Evolutionary conservation across 2,329 filamentous ascomycete species (phyloP).

Genomic region (Colletotrichum sp.): DNA sequence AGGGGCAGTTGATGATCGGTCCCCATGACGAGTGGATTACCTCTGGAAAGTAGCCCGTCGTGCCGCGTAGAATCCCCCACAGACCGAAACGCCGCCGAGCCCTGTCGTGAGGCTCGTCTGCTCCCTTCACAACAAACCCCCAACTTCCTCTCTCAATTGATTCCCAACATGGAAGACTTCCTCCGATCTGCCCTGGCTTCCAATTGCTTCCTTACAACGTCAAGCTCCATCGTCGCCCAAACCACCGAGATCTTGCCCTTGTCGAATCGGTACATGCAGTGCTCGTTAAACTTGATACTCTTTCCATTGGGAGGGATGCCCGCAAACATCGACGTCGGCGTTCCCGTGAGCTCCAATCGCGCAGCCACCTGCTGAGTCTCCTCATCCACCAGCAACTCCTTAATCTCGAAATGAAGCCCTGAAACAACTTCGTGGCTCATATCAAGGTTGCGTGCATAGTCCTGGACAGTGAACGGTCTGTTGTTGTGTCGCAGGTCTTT

Average conservation of each 20-base stretch:
- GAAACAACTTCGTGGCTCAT: constrained; percentile 30
- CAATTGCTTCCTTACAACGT: constrained; percentile 25
- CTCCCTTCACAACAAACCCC: neutral
- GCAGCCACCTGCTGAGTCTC: constrained; percentile 34
- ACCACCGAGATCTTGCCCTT: constrained; percentile 36
- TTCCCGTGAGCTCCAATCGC: constrained; percentile 34
- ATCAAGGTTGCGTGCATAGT: constrained; percentile 34
- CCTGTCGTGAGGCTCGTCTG: neutral
- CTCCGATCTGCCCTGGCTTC: neutral
- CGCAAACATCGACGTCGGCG: constrained; percentile 28
- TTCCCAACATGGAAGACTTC: constrained; percentile 12
- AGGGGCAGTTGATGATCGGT: neutral
- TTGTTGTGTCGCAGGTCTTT: constrained; percentile 33
- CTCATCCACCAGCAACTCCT: constrained; percentile 34
- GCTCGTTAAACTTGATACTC: constrained; percentile 33
- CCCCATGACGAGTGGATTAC: neutral
- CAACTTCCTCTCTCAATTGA: neutral
- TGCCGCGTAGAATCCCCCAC: neutral
- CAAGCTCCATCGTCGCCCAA: constrained; percentile 37
- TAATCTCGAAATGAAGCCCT: constrained; percentile 29
- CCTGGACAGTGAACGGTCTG: constrained; percentile 22
- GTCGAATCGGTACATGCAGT: constrained; percentile 38
- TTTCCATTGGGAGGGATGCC: constrained; percentile 33
- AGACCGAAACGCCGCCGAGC: neutral
- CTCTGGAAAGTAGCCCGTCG: neutral